These are phyloP conservation scores for Fusarium keratoplasticum DNA, from an alignment of 2,329 filamentous ascomycete species.

Conservation along the genomic window DNA sequence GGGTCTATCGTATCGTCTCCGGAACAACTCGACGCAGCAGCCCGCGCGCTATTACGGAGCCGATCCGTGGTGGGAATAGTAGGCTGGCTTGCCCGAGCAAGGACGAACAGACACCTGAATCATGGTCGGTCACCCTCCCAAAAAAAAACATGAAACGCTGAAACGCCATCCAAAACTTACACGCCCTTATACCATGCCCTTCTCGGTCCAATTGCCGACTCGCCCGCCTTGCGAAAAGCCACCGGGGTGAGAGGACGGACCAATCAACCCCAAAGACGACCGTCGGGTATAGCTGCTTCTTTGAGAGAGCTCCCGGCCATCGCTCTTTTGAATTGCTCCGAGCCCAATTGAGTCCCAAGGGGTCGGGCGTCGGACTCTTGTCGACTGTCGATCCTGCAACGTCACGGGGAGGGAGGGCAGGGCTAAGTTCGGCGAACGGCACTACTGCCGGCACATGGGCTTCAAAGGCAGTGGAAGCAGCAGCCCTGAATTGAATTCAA, in stretches of 20 bases:
- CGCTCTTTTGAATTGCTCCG: not conserved
- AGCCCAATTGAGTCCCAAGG: conserved; percentile 26
- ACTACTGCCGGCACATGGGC: conserved; percentile 33
- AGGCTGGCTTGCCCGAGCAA: not conserved
- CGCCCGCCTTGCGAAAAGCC: conserved; percentile 6
- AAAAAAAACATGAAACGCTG: conserved; percentile 26
- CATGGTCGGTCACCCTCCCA: not conserved
- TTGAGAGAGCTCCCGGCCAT: not conserved
- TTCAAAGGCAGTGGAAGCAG: not conserved
- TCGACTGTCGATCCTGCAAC: conserved; percentile 25
- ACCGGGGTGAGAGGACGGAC: conserved; percentile 9
- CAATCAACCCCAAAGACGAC: not conserved
- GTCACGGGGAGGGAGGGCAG: not conserved
- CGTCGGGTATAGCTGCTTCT: not conserved
- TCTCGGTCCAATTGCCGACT: conserved; percentile 18
- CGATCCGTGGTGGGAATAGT: not conserved
- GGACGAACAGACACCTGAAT: not conserved
- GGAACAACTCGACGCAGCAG: not conserved
- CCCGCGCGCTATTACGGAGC: not conserved
- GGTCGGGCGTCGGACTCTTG: conserved; percentile 7
- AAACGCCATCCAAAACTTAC: conserved; percentile 34
- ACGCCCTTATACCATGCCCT: conserved; percentile 26
- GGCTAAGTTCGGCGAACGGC: not conserved
- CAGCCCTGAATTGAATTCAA: not conserved
- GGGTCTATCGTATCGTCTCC: not conserved